Percentiles rank a stretch among this genome's conserved stretches.
phyloP scores from a whole-genome alignment of 805 yeast genomes.

The Ogataea dorogensis region DNA sequence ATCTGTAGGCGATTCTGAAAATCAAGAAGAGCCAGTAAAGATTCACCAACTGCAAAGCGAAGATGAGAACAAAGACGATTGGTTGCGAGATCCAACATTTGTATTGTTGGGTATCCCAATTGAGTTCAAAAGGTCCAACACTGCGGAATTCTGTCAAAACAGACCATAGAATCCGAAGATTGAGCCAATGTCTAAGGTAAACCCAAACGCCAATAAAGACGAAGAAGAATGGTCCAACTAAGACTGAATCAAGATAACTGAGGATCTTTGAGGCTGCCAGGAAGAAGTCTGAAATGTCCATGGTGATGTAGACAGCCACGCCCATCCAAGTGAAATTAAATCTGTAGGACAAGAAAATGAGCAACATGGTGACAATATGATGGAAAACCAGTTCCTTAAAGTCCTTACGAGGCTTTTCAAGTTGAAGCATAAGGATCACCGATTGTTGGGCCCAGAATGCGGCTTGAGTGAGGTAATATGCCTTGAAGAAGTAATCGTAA shows the following conservation, averaged over 20 bases:
- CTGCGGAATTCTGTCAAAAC: slow-evolving; percentile 81
- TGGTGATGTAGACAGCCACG: slow-evolving; percentile 81
- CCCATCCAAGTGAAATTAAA: slow-evolving; percentile 98
- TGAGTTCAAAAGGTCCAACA: slow-evolving; percentile 76
- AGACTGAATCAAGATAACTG: slow-evolving; percentile 72
- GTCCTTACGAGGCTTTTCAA: slow-evolving; percentile 95
- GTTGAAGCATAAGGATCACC: slow-evolving; percentile 71
- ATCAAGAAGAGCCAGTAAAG: slow-evolving; percentile 85
- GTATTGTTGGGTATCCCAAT: slow-evolving; percentile 90
- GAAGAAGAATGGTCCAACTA: slow-evolving; percentile 63
- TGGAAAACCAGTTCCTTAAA: slow-evolving; percentile 88
- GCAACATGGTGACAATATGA: slow-evolving; percentile 85
- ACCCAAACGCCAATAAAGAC: slow-evolving; percentile 77
- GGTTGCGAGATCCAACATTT: slow-evolving; percentile 95
- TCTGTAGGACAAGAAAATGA: slow-evolving; percentile 83
- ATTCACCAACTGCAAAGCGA: slow-evolving; percentile 82
- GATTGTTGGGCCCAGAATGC: slow-evolving; percentile 98
- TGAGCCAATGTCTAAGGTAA: slow-evolving; percentile 85
- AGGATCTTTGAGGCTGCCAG: slow-evolving; percentile 81
- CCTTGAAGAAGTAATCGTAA: slow-evolving; percentile 67
- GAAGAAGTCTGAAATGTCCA: slow-evolving; percentile 94
- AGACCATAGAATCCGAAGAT: slow-evolving; percentile 78
- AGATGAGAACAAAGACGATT: slow-evolving; percentile 75
- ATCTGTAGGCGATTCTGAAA: slow-evolving; percentile 70
- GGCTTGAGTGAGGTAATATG: slow-evolving; percentile 87